Conservation (phyloP, 257 asterid species). For the Paraleonurus japonicus region DNA sequence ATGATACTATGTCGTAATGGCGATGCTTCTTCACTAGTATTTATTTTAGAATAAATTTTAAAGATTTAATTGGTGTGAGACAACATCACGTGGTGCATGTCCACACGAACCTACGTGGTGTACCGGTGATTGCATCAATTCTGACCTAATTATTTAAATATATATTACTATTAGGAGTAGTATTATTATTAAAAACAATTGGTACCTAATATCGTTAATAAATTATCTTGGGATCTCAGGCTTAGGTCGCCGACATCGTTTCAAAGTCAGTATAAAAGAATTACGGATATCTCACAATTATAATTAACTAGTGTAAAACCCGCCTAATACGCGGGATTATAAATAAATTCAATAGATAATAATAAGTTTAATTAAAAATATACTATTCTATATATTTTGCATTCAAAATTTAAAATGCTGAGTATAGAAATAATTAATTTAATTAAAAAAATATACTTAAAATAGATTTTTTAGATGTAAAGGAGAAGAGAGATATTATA, state of each 20-base stretch:
- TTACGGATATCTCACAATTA: too few species aligned
- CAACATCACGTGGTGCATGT: constrained; percentile 23
- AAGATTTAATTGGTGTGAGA: constrained; percentile 14
- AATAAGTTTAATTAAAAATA: too few species aligned
- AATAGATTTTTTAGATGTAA: too few species aligned
- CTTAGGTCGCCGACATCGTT: background rate
- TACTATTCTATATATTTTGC: too few species aligned
- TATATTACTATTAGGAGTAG: background rate
- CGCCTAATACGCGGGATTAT: too few species aligned
- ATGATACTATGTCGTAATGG: constrained; percentile 17
- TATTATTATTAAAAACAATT: background rate
- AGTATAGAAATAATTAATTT: too few species aligned
- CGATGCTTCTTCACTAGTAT: background rate
- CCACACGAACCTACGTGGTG: constrained; percentile 9
- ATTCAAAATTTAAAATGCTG: too few species aligned
- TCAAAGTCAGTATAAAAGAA: background rate
- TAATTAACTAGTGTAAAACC: too few species aligned
- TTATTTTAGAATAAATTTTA: background rate
- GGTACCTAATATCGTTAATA: background rate
- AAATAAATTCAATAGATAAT: too few species aligned
- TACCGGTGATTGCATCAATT: background rate
- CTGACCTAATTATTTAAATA: background rate
- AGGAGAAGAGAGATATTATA: too few species aligned
- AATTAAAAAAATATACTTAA: too few species aligned
- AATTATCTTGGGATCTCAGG: background rate